A percentile compares a stretch with the other conserved stretches of the same genome.
These are phyloP conservation scores for Myriangium duriaei DNA, from an alignment of 2,329 filamentous ascomycete species.

Conservation along the genomic window DNA sequence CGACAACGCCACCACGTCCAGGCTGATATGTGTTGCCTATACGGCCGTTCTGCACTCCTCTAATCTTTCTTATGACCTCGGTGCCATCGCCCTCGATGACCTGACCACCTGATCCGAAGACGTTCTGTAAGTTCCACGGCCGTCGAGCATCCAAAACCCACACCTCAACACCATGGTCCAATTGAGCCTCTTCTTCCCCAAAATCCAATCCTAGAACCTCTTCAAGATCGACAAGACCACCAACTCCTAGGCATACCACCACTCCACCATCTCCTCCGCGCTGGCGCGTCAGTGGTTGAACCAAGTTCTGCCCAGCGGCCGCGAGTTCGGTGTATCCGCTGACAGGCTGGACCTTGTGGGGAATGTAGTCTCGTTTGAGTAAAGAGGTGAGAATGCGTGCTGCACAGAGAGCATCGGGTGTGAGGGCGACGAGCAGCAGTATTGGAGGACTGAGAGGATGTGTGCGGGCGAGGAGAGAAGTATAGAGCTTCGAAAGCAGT, in stretches of 20 bases:
- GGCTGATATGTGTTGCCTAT: conserved; percentile 61
- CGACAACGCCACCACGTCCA: conserved; percentile 75
- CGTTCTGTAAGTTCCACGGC: conserved; percentile 89
- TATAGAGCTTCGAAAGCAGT: conserved; percentile 82
- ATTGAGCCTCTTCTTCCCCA: conserved; percentile 30
- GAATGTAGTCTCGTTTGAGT: conserved; percentile 95
- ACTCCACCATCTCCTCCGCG: conserved; percentile 77
- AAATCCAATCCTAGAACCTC: conserved; percentile 61
- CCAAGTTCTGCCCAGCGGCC: conserved; percentile 63
- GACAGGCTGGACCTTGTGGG: conserved; percentile 92
- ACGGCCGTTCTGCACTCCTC: conserved; percentile 60
- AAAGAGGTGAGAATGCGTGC: conserved; percentile 86
- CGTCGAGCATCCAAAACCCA: conserved; percentile 88
- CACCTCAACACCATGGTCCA: conserved; percentile 73
- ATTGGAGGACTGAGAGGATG: conserved; percentile 87
- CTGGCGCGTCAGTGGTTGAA: conserved; percentile 74
- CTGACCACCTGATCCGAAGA: conserved; percentile 48
- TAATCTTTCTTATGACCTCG: conserved; percentile 35
- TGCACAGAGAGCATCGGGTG: conserved; percentile 89
- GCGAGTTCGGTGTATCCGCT: conserved; percentile 84
- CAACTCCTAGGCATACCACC: conserved; percentile 84
- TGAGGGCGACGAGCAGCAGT: conserved; percentile 80
- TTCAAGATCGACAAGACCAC: conserved; percentile 79
- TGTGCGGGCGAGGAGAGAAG: conserved; percentile 71
- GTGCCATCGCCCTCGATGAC: conserved; percentile 35